phyloP scores from a whole-genome alignment of 1,284 basidiomycete species.

The Ganoderma boninense region DNA sequence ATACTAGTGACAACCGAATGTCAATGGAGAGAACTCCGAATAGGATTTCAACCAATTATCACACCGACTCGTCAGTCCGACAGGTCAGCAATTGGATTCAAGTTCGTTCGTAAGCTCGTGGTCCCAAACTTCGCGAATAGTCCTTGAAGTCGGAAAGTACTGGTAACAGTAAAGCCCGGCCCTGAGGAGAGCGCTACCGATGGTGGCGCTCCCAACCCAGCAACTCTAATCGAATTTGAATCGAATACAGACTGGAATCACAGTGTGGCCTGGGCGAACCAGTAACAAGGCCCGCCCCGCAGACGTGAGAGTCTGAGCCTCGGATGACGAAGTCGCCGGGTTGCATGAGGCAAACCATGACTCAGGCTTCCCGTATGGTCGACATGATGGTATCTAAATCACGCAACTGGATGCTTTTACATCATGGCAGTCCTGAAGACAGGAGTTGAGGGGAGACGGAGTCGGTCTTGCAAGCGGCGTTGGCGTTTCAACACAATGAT shows the following conservation, averaged over 20 bases:
- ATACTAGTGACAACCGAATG: no score
- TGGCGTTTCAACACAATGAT: no score
- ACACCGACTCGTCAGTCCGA: no score
- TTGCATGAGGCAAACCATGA: conserved; percentile 6
- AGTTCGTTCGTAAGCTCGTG: background rate
- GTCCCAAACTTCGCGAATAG: background rate
- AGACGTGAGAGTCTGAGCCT: background rate
- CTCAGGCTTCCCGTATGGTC: background rate
- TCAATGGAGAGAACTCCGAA: no score
- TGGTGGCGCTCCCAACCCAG: background rate
- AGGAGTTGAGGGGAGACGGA: background rate
- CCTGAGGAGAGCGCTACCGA: background rate
- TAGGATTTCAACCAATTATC: no score
- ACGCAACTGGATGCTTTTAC: background rate
- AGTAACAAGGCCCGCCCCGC: background rate
- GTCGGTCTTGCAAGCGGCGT: background rate
- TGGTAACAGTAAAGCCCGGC: no score
- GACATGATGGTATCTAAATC: no score
- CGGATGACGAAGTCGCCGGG: conserved; percentile 13
- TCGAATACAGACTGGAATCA: background rate
- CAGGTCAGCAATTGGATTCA: background rate
- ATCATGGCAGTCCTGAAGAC: background rate
- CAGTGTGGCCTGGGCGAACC: no score
- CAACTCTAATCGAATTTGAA: background rate
- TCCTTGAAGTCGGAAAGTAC: background rate